These are phyloP conservation scores for Beauveria varroae DNA, from an alignment of 2,329 filamentous ascomycete species.

Conservation along the genomic window DNA sequence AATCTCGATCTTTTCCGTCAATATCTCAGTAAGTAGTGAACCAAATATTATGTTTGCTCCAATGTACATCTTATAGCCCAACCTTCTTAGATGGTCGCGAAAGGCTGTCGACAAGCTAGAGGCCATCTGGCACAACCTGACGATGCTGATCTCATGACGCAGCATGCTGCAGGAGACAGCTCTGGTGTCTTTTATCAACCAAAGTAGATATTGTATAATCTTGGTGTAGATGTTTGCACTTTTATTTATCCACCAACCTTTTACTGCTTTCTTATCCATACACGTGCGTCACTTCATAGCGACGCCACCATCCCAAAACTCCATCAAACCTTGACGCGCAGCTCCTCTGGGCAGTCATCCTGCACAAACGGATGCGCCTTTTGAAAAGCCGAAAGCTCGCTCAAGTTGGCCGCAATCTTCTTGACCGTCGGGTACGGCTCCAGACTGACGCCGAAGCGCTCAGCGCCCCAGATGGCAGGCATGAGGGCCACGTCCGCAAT, in stretches of 20 bases:
- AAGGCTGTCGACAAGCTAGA: too few relatives aligned
- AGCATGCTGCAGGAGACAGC: neutral
- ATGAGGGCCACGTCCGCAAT: constrained; percentile 52
- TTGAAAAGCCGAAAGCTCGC: constrained; percentile 41
- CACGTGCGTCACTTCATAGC: neutral
- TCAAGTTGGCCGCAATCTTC: constrained; percentile 37
- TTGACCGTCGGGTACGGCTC: constrained; percentile 37
- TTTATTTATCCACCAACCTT: too few relatives aligned
- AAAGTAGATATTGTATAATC: neutral
- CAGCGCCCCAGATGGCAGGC: constrained; percentile 51
- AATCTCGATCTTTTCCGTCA: too few relatives aligned
- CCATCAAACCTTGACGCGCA: constrained; percentile 15
- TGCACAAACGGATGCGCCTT: constrained; percentile 47
- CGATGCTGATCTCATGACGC: neutral
- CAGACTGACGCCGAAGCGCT: constrained; percentile 47
- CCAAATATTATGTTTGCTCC: too few relatives aligned
- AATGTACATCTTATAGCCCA: too few relatives aligned
- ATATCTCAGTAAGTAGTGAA: too few relatives aligned
- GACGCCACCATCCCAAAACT: neutral
- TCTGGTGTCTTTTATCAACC: neutral
- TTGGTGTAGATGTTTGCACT: too few relatives aligned
- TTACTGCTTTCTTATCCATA: neutral
- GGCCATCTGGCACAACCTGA: too few relatives aligned
- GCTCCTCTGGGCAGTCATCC: constrained; percentile 36
- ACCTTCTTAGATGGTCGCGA: too few relatives aligned